Evolutionary conservation across 139 green algal species (phyloP).

Genomic region (Haematococcus lacustris): DNA sequence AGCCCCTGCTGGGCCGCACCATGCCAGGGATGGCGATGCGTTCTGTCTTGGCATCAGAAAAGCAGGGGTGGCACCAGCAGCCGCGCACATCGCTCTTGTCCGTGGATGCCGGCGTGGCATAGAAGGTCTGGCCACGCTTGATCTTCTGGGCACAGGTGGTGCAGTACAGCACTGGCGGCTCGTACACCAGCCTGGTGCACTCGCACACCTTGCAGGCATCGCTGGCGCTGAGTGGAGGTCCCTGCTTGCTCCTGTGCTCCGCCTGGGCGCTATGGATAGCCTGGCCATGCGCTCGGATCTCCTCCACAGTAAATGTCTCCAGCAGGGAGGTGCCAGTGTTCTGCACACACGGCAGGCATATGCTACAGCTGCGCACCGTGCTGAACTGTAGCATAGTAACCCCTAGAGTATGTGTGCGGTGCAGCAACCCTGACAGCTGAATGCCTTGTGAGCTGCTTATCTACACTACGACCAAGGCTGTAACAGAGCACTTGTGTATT

Average conservation of each 20-base stretch:
- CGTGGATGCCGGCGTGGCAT: constrained; percentile 24
- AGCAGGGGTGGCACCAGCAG: constrained; percentile 83
- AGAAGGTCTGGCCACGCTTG: constrained; percentile 83
- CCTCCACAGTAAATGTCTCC: constrained; percentile 75
- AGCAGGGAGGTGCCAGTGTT: constrained; percentile 81
- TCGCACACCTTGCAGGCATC: constrained; percentile 48
- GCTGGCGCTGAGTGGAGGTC: no score
- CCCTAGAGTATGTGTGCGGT: no score
- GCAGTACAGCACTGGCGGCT: constrained; percentile 93
- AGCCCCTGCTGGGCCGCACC: no score
- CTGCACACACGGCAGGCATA: constrained; percentile 19
- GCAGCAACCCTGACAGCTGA: no score
- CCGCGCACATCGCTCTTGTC: constrained; percentile 6
- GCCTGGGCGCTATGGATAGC: no score
- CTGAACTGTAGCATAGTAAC: no score
- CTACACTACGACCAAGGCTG: no score
- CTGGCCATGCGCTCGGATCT: constrained; percentile 89
- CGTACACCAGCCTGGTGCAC: constrained; percentile 80
- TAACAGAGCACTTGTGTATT: no score
- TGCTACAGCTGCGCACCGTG: no score
- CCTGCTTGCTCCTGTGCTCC: no score
- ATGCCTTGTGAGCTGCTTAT: no score
- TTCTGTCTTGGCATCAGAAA: constrained; percentile 47
- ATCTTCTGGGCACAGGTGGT: constrained; percentile 79
- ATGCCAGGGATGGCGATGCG: no score